Base-by-base conservation (phyloP, 306 rosid species). In the Malus asiatica region DNA sequence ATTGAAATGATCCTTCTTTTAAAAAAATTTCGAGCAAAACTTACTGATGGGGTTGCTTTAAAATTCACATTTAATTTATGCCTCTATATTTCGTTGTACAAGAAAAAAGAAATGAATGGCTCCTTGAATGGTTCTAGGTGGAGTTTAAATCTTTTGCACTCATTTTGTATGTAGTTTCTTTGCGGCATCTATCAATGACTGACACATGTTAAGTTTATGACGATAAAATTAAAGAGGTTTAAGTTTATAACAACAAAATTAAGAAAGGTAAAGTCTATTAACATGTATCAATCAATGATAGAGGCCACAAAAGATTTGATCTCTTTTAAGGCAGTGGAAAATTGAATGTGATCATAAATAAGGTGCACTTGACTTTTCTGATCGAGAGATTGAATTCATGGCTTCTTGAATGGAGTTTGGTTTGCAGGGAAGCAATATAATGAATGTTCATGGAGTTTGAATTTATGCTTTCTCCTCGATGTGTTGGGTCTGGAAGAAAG, bases 401-500 rank as follows among this genome's bases (percentile, higher is more conserved):
- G 68, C 22, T 71, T 71, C 72, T 78, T 84, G 84, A 5, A 80
- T 80, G 88, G 76, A 66, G 83, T 83, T 86, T 86, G 86, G 91
- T 87, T 83, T 87, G 87, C 91, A 85, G 84, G 68, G 18, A 4
- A 25, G 77, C 19, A 60, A 44, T 61, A 63, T 38, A 48, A 48
- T 38, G 66, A 73, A 59, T 73, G 68, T 40, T 40, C 44, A 30
- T 63, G n/a, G 66, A 61, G 20, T 13, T 25, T 61, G 29, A 25
- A 61, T 25, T 0, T 18, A 4, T 16, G 19, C 53, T 48, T 48
- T 48, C 53, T 14, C 19, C 53, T 48, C 53, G 53, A 48, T 48
- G 53, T 38, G 42, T 38, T 38, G 42, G 42, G 42, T 38, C 42
- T 7, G 42, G 10, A 6, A 38, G 42, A 38, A 38, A 38, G 42